phyloP scores from a whole-genome alignment of 495 filamentous ascomycete genomes.

The Evansstolkia leycettana region DNA sequence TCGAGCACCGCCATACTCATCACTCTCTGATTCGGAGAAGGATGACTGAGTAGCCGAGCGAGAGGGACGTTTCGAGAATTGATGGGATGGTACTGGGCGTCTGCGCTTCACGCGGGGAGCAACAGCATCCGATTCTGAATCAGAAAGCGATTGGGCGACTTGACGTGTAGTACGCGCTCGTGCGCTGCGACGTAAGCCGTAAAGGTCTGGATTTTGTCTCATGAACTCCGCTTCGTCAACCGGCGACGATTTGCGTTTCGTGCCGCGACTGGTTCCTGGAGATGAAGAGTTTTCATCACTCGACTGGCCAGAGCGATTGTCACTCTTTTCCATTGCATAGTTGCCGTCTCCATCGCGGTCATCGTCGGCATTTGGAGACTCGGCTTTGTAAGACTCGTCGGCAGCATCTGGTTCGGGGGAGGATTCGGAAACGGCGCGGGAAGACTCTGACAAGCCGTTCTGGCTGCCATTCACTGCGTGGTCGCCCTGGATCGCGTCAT shows the following conservation, averaged over 20 bases:
- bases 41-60: conserved; percentile 31
- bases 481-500: conserved; percentile 26
- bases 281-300: conserved; percentile 53
- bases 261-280: conserved; percentile 44
- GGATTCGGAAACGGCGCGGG: conserved; percentile 30
- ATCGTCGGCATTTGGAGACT: conserved; percentile 28
- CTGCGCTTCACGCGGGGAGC: conserved; percentile 28
- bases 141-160: conserved; percentile 62
- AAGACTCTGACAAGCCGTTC: conserved; percentile 38
- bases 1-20: conserved; percentile 65
- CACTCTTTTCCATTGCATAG: conserved; percentile 56
- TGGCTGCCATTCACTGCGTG: conserved; percentile 35
- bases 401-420: conserved; percentile 52
- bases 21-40: conserved; percentile 35
- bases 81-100: conserved; percentile 25
- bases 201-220: conserved; percentile 85
- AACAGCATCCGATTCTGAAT: conserved; percentile 42
- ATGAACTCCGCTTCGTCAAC: conserved; percentile 76
- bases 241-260: conserved; percentile 63
- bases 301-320: conserved; percentile 36
- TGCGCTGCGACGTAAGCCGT: conserved; percentile 82
- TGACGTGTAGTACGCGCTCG: conserved; percentile 40
- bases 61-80: conserved; percentile 30
- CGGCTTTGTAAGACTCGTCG: conserved; percentile 37
- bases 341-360: conserved; percentile 79